Evolutionary conservation across 345 rosid species (phyloP).

Genomic region (Citrus maxima): DNA sequence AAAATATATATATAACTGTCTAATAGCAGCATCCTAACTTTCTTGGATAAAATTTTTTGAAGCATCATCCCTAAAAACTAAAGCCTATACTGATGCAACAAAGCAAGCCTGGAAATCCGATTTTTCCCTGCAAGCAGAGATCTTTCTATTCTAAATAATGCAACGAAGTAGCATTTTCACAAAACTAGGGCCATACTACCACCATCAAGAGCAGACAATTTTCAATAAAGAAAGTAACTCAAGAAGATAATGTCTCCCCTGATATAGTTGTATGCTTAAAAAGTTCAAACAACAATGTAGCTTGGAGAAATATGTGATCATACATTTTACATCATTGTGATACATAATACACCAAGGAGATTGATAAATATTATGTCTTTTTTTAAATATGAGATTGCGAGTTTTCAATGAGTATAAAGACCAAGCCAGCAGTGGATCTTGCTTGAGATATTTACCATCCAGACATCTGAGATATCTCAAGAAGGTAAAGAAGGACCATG

Average conservation of each 20-base stretch:
- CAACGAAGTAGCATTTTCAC: not conserved
- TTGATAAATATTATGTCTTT: not conserved
- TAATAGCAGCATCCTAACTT: not conserved
- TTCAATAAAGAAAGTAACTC: not conserved
- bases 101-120: not conserved
- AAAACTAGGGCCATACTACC: not conserved
- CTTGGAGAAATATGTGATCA: not conserved
- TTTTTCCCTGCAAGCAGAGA: not conserved
- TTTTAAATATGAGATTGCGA: not conserved
- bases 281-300: not conserved
- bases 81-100: not conserved
- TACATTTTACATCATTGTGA: not conserved
- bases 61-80: not conserved
- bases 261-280: not conserved
- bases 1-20: not conserved
- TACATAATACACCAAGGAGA: not conserved
- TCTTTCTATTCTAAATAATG: not conserved
- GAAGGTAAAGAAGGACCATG: not conserved
- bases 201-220: not conserved
- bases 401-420: not conserved
- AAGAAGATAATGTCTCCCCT: not conserved
- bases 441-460: not conserved
- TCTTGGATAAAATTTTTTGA: not conserved
- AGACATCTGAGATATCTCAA: not conserved
- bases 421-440: not conserved